A percentile compares a stretch with the other conserved stretches of the same genome.
Evolutionary conservation across 371 early-diverging fungal genomes (phyloP).

Genomic region (Rhizopus microsporus): DNA sequence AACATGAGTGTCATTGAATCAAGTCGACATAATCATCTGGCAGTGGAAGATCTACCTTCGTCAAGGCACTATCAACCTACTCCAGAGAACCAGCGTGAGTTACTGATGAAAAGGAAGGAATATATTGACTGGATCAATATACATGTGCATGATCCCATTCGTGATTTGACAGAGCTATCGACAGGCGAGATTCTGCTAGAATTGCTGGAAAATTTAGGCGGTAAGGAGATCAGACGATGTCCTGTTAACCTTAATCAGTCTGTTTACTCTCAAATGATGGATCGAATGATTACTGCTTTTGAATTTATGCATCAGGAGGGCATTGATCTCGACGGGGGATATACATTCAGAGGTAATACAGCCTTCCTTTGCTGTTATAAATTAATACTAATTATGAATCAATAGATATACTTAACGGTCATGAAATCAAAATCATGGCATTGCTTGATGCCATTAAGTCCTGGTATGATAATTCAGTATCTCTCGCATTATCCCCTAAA

Average conservation of each 20-base stretch:
- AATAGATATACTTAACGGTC: conserved; percentile 49
- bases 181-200: conserved; percentile 53
- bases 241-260: conserved; percentile 16
- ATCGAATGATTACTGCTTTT: conserved; percentile 61
- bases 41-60: not conserved
- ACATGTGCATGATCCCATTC: conserved; percentile 31
- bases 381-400: not conserved
- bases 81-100: not conserved
- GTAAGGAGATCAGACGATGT: conserved; percentile 38
- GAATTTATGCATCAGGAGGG: conserved; percentile 65
- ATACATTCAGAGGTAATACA: conserved; percentile 53
- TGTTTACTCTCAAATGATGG: conserved; percentile 39
- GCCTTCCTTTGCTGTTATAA: not conserved
- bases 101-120: conserved; percentile 20
- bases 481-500: not conserved
- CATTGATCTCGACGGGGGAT: conserved; percentile 52
- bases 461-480: conserved; percentile 15
- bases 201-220: conserved; percentile 51
- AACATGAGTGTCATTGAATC: conserved; percentile 24
- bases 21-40: conserved; percentile 3
- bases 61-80: conserved; percentile 3
- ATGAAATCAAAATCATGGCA: conserved; percentile 44
- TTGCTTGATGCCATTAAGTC: conserved; percentile 46
- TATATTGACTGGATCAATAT: conserved; percentile 61
- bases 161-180: conserved; percentile 41